Evolutionary conservation across 129 eudicot species (phyloP), one percentile per base, ranked within the genome.

Genomic region (Saposhnikovia divaricata): DNA sequence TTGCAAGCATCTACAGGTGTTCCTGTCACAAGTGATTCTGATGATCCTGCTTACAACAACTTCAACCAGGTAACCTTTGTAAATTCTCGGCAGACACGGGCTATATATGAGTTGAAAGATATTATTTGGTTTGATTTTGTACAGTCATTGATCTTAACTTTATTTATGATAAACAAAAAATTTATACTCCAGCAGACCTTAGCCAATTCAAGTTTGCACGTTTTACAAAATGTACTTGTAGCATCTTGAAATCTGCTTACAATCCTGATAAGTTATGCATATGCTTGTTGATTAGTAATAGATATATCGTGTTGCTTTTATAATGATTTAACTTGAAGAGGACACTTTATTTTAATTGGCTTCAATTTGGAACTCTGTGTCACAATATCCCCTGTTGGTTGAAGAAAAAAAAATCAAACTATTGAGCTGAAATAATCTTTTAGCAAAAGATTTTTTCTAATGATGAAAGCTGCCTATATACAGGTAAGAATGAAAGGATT

Each of bases 1-100:
- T 79, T 94, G 84, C 97, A 92, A 91, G 80, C 89, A 59, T 91
- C 92, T 66, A 80, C 84, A 69, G 96, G 98, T 10, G 72, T 90
- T 80, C 87, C 92, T 19, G 81, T 89, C 85, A 88, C 85, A 4
- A 77, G 81, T 82, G 96, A 94, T 85, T 87, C 91, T 77, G 90
- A 91, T 70, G 98, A 94, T 86, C 61, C 92, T 77, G 93, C 93
- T 21, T 94, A 78, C 80, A 75, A 83, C 18, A 86, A 80, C 87
- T 92, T 89, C 83, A 92, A 89, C 76, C 82, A 92, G 92, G 94
- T 91, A 78, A 10, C 63, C 8, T 40, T 78, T 15, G 28, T 46
- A 43, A 2, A 75, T 75, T 74, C 57, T 6, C 19, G 6, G 59
- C 57, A 9, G 46, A 21, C 46, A 25, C 7, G 74, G 38, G 65